Base-by-base conservation (phyloP, 257 asterid genomes). In the Nyctanthes arbortristis region DNA sequence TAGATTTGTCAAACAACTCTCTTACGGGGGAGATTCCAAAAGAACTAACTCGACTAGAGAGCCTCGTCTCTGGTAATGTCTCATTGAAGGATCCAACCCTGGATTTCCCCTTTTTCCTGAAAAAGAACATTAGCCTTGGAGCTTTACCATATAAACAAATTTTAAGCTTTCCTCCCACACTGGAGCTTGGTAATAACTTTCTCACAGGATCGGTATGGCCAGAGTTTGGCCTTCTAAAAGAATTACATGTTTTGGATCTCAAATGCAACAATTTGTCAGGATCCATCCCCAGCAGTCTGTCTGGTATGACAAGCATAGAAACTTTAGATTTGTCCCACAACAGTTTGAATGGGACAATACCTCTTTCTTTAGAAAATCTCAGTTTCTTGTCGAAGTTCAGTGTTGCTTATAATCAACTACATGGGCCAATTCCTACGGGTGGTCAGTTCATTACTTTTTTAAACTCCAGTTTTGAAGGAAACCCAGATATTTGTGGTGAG, bases 1-100 rank as follows among this genome's bases (percentile, higher is more conserved):
- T 91, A 83, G 97, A 91, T 72, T 81, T 91, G 63, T 89, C 97
- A 2, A 89, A 91, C 69, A 91, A 91, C 80, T 73, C 91, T 16
- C 68, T 91, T 5, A 63, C 78, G 0, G 97, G 97, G 68, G 63
- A 81, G 27, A 84, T 89, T 56, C 97, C 97, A 0, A 78, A 49
- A 64, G 88, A 82, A 60, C 87, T 91, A 8, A 77, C 96, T 16
- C 59, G 63, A 61, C 63, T 91, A 70, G 72, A 74, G 55, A 78
- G 89, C 77, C 81, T 91, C 61, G 70, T 85, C 33, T 40, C 32
- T 43, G 84, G 85, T 18, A 82, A 63, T 61, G 71, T 67, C 43
- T 77, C 78, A 0, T 24, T 75, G 68, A 81, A 76, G 11, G 87
- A 81, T 45, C 78, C 91, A 36, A 74, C 87, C 3, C 70, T 82